phyloP scores from a whole-genome alignment of 495 filamentous ascomycete species.

The Neurospora sp. region DNA sequence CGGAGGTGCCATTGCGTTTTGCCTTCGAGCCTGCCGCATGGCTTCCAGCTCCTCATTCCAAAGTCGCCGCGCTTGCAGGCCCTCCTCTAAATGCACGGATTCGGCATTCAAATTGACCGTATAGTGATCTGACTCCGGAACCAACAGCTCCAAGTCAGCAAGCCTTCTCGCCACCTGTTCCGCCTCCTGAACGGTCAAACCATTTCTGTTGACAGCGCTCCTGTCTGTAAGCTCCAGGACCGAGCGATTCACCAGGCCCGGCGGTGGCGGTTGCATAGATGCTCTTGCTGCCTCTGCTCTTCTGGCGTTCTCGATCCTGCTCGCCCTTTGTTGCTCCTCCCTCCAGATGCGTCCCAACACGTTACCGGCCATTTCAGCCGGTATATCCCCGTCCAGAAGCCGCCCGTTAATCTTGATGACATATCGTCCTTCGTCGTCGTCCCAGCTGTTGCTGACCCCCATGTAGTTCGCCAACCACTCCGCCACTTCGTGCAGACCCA shows the following conservation, averaged over 20 bases:
- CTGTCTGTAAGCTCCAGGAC: neutral
- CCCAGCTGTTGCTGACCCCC: neutral
- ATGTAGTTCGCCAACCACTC: constrained; percentile 2
- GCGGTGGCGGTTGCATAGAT: neutral
- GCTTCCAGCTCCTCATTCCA: neutral
- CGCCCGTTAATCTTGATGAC: neutral
- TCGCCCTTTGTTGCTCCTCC: neutral
- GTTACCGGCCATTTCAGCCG: neutral
- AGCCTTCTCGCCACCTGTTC: neutral
- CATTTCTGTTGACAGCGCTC: neutral
- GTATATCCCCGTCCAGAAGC: neutral
- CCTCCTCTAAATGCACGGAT: neutral
- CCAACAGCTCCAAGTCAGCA: neutral
- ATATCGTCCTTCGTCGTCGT: neutral
- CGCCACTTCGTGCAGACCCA: constrained; percentile 6
- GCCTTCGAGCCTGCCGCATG: neutral
- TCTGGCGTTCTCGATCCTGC: neutral
- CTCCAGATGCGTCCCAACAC: neutral
- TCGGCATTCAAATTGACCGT: neutral
- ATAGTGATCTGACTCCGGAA: neutral
- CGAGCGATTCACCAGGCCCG: neutral
- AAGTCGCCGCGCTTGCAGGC: neutral
- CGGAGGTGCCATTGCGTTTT: neutral
- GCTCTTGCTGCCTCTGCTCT: neutral
- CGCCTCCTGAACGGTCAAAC: neutral